Percentiles rank a stretch among this genome's conserved stretches.
Evolutionary conservation across 345 rosid genomes (phyloP).

Genomic region (Hevea brasiliensis): DNA sequence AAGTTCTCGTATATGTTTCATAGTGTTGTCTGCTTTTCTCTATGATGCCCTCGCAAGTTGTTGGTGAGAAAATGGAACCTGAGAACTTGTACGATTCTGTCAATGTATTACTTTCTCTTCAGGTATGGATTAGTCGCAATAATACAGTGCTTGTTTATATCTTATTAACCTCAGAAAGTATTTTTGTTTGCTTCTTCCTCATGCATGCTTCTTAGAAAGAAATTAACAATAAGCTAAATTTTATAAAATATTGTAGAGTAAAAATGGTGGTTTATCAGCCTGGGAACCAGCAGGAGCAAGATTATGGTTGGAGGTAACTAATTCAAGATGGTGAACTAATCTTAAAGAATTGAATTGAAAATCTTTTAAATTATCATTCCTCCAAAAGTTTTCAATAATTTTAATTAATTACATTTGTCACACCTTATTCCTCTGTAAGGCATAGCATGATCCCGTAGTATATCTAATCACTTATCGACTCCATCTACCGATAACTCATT

Average conservation of each 20-base stretch:
- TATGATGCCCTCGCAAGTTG: constrained; percentile 27
- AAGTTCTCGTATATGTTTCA: background rate
- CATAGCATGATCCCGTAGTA: too few species aligned
- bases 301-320: constrained; percentile 31
- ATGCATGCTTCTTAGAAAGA: background rate
- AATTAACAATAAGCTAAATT: background rate
- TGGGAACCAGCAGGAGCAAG: constrained; percentile 39
- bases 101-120: constrained; percentile 36
- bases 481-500: too few species aligned
- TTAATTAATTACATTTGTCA: too few species aligned
- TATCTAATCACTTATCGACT: too few species aligned
- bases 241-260: constrained; percentile 24
- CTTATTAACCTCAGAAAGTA: too few species aligned
- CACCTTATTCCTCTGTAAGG: too few species aligned
- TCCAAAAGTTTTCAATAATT: too few species aligned
- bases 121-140: constrained; percentile 23
- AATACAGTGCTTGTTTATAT: too few species aligned
- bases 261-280: constrained; percentile 43
- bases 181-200: background rate
- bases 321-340: background rate
- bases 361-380: too few species aligned
- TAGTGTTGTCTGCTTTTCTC: constrained; percentile 42
- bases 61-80: constrained; percentile 36
- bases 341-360: background rate
- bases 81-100: constrained; percentile 31